Percentiles rank a stretch among this genome's conserved stretches.
These are phyloP conservation scores for Leucocoprinus birnbaumii DNA, from an alignment of 768 basidiomycete genomes.

Conservation along the genomic window DNA sequence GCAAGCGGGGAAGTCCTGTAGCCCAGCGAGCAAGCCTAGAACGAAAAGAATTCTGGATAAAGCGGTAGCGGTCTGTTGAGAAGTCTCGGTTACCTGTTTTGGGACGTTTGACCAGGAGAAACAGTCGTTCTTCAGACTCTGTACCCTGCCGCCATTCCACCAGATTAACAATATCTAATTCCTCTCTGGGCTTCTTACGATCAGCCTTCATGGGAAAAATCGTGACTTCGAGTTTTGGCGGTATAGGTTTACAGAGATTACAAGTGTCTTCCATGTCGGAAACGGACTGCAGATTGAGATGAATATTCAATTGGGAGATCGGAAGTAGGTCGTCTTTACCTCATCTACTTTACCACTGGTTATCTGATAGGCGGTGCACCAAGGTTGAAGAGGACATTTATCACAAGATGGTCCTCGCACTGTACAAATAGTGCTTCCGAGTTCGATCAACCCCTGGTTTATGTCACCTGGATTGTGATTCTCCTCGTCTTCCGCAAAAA, in stretches of 20 bases:
- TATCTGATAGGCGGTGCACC: constrained; percentile 63
- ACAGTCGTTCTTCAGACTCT: constrained; percentile 44
- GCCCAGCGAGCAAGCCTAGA: constrained; percentile 83
- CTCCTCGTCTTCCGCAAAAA: background rate
- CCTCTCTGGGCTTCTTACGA: constrained; percentile 81
- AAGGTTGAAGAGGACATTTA: constrained; percentile 64
- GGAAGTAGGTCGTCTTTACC: constrained; percentile 8
- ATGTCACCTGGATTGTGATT: constrained; percentile 64
- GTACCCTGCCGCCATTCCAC: constrained; percentile 63
- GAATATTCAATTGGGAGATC: background rate
- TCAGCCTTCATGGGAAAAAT: constrained; percentile 86
- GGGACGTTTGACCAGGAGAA: constrained; percentile 80
- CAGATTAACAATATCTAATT: constrained; percentile 83
- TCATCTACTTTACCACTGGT: constrained; percentile 7
- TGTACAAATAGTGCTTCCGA: constrained; percentile 92
- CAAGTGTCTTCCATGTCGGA: constrained; percentile 80
- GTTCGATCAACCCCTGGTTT: constrained; percentile 92
- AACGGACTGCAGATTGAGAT: background rate
- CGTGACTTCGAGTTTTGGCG: constrained; percentile 43
- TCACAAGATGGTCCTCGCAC: constrained; percentile 75
- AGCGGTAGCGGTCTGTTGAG: constrained; percentile 1
- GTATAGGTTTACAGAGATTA: constrained; percentile 59
- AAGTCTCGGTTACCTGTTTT: constrained; percentile 57
- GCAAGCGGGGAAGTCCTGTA: constrained; percentile 82
- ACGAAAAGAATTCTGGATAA: too few species aligned